Percentiles rank a stretch among this genome's conserved stretches.
phyloP scores from a whole-genome alignment of 345 rosid species.

The Gossypium sturtianum region DNA sequence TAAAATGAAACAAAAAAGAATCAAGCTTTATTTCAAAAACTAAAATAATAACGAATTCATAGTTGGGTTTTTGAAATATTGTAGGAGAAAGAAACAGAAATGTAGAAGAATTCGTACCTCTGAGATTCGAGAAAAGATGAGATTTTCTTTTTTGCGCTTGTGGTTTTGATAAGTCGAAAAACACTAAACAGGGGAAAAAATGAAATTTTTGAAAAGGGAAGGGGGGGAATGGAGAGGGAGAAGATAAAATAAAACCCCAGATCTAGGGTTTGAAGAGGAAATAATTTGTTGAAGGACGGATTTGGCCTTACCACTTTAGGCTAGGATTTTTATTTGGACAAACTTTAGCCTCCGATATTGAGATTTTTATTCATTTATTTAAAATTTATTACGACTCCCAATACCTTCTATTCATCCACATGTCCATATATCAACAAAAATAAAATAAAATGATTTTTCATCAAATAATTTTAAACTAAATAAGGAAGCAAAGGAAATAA shows the following conservation, averaged over 20 bases:
- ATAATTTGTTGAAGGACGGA: not conserved
- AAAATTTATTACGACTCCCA: too few relatives aligned
- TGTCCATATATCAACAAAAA: too few relatives aligned
- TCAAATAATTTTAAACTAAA: too few relatives aligned
- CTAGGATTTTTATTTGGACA: too few relatives aligned
- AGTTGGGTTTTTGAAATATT: not conserved
- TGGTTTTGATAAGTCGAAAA: not conserved
- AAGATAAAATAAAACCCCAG: not conserved
- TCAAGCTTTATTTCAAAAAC: not conserved
- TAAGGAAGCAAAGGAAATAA: too few relatives aligned
- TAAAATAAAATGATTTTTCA: too few relatives aligned
- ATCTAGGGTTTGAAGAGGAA: constrained; percentile 2
- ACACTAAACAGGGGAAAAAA: not conserved
- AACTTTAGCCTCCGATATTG: too few relatives aligned
- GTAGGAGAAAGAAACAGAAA: not conserved
- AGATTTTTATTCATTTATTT: too few relatives aligned
- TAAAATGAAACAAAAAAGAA: not conserved
- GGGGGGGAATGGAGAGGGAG: not conserved
- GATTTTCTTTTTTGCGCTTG: not conserved
- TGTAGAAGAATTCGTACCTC: not conserved
- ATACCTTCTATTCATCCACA: too few relatives aligned
- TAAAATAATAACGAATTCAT: not conserved
- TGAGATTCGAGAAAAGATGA: not conserved
- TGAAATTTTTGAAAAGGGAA: not conserved
- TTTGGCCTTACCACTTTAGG: not conserved